A percentile compares a stretch with the other conserved stretches of the same genome.
phyloP scores from a whole-genome alignment of 768 basidiomycete genomes.

The Paxillus ammoniavirescens region DNA sequence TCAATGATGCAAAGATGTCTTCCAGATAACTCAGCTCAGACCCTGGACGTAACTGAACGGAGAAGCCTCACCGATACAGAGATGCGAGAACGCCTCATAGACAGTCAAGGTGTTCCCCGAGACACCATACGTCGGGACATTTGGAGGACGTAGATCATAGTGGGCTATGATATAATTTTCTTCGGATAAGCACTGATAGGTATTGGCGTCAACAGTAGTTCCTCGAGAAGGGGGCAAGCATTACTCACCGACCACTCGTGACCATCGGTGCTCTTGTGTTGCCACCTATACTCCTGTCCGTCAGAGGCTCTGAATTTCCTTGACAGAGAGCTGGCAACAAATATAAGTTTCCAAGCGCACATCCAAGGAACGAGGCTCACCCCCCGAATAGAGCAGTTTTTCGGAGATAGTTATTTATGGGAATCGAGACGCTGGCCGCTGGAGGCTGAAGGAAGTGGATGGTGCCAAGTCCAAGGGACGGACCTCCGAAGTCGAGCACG shows the following conservation, averaged over 20 bases:
- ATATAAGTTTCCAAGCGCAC: not conserved
- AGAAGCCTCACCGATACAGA: slow-evolving; percentile 49
- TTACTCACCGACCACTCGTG: slow-evolving; percentile 78
- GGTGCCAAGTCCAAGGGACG: slow-evolving; percentile 57
- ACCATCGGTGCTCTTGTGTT: slow-evolving; percentile 47
- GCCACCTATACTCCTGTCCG: slow-evolving; percentile 72
- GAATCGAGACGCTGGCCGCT: slow-evolving; percentile 40
- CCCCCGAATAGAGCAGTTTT: slow-evolving; percentile 65
- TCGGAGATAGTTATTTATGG: slow-evolving; percentile 63
- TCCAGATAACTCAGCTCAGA: slow-evolving; percentile 7
- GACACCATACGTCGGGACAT: slow-evolving; percentile 53
- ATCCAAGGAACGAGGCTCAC: slow-evolving; percentile 38
- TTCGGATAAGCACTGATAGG: slow-evolving; percentile 49
- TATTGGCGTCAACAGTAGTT: not conserved
- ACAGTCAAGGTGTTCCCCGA: slow-evolving; percentile 65
- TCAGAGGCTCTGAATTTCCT: slow-evolving; percentile 69
- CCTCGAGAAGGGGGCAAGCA: slow-evolving; percentile 5
- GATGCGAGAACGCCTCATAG: slow-evolving; percentile 50
- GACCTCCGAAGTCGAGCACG: slow-evolving; percentile 54
- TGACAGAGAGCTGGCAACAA: slow-evolving; percentile 51
- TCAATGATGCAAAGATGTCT: slow-evolving; percentile 60
- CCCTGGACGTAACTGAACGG: not conserved
- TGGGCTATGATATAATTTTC: slow-evolving; percentile 61
- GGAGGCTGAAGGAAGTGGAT: slow-evolving; percentile 50
- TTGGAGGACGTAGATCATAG: slow-evolving; percentile 57